Evolutionary conservation across 257 asterid species (phyloP), one percentile per base, ranked within the genome.

Genomic region (Ajuga chamaepitys): DNA sequence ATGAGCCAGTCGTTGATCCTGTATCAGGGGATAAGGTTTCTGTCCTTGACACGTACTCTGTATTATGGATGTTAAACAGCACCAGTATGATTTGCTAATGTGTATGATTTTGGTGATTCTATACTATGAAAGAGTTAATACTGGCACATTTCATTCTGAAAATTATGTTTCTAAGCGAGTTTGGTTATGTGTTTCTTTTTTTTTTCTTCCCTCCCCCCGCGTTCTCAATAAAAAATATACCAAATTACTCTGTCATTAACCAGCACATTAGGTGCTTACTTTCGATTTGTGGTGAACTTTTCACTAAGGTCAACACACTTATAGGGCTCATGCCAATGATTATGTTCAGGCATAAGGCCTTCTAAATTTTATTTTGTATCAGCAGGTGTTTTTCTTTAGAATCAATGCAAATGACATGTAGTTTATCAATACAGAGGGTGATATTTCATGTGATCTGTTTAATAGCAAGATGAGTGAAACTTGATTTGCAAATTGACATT

Each of bases 1-100:
- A 94, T 73, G 93, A 86, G 70, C 85, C 88, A 20, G 88, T 94
- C 58, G 74, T 74, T 30, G 99, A 94, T 77, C 99, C 99, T 21
- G 88, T 72, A 71, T 86, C 99, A 9, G 98, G 98, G 51, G 98
- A 86, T 67, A 94, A 94, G 99, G 99, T 94, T 65, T 70, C 54
- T 55, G 62, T 48, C 46, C 11, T 47, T 70, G 56, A 42, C 66
- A 25, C 21, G 22, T 70, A 42, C 41, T 63, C 32, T 58, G 40
- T 28, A 13, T 28, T 30, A 20, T 45, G 3, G 40, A 12, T 63
- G 68, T 59, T 35, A 51, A n/a, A 34, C 70, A 45, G 61, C 35
- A 28, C 52, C 59, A 8, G 21, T 47, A 47, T 41, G n/a, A 74
- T 50, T 56, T 66, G 71, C 41, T 34, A n/a, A 4, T 34, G 12